Conservation (phyloP, 352 stramenopile species). For the Pythium apleroticum region DNA sequence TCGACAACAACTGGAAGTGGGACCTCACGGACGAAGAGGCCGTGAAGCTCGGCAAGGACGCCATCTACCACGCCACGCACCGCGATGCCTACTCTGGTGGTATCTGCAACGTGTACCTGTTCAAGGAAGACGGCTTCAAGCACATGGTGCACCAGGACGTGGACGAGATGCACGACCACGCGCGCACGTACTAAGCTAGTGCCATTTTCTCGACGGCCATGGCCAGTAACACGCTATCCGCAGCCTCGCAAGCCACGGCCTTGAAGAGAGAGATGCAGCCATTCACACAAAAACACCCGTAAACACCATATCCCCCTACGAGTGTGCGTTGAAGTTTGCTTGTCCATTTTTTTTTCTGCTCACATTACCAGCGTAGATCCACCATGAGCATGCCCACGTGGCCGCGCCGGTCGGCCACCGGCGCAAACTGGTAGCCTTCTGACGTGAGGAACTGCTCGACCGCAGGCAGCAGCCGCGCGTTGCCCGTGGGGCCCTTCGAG, state of each 20-base stretch:
- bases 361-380: conserved; percentile 66
- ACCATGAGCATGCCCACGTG: conserved; percentile 87
- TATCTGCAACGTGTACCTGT: conserved; percentile 96
- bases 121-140: conserved; percentile 97
- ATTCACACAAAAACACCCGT: neutral
- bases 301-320: neutral
- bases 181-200: conserved; percentile 41
- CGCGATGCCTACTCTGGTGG: conserved; percentile 98
- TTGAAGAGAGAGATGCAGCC: neutral
- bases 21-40: conserved; percentile 98
- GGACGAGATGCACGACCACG: conserved; percentile 97
- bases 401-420: conserved; percentile 66
- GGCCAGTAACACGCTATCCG: neutral
- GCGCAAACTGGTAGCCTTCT: conserved; percentile 74
- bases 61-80: conserved; percentile 99
- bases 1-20: conserved; percentile 97
- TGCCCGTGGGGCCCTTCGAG: conserved; percentile 65
- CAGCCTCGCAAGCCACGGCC: neutral
- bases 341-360: conserved; percentile 13
- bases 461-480: conserved; percentile 67
- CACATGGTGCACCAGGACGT: conserved; percentile 98
- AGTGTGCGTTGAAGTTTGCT: conserved; percentile 6
- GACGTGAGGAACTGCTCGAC: conserved; percentile 76
- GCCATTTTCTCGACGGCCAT: neutral
- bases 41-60: conserved; percentile 97